Percentiles rank a stretch among this genome's conserved stretches.
Evolutionary conservation across 805 yeast species (phyloP).

Genomic region (Lipomyces starkeyi): DNA sequence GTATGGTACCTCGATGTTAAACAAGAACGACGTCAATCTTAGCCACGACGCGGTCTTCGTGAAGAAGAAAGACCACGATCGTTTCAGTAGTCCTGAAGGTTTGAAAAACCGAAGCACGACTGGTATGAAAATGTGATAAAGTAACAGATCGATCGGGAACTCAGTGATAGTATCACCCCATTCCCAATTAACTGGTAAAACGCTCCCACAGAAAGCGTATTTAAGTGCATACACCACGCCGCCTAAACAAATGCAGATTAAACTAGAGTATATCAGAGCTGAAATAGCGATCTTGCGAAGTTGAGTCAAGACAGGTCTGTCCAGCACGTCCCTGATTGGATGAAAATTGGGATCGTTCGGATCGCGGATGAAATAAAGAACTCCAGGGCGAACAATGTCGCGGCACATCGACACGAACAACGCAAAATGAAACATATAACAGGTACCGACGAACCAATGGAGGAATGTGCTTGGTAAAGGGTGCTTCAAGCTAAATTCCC

Average conservation of each 20-base stretch:
- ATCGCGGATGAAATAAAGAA: constrained; percentile 85
- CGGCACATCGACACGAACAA: constrained; percentile 85
- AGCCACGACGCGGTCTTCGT: constrained; percentile 49
- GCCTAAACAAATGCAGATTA: constrained; percentile 80
- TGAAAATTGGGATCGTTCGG: constrained; percentile 93
- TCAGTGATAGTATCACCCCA: constrained; percentile 29
- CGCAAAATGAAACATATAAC: constrained; percentile 87
- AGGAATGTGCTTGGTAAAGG: constrained; percentile 42
- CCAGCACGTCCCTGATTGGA: constrained; percentile 83
- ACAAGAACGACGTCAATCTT: constrained; percentile 81
- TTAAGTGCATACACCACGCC: constrained; percentile 59
- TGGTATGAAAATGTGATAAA: constrained; percentile 30
- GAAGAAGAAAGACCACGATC: constrained; percentile 41
- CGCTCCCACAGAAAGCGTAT: constrained; percentile 35
- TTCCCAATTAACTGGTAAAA: constrained; percentile 40
- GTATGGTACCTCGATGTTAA: constrained; percentile 63
- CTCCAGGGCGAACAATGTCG: constrained; percentile 82
- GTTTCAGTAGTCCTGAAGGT: constrained; percentile 31
- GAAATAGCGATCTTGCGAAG: constrained; percentile 73
- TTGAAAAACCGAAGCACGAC: constrained; percentile 23
- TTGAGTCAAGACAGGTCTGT: constrained; percentile 75
- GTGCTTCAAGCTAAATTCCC: constrained; percentile 23
- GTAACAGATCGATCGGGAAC: constrained; percentile 30
- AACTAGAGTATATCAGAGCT: constrained; percentile 72
- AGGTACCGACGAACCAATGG: constrained; percentile 78